Evolutionary conservation across 352 stramenopile genomes (phyloP).

Genomic region (Phytophthora tubulina): DNA sequence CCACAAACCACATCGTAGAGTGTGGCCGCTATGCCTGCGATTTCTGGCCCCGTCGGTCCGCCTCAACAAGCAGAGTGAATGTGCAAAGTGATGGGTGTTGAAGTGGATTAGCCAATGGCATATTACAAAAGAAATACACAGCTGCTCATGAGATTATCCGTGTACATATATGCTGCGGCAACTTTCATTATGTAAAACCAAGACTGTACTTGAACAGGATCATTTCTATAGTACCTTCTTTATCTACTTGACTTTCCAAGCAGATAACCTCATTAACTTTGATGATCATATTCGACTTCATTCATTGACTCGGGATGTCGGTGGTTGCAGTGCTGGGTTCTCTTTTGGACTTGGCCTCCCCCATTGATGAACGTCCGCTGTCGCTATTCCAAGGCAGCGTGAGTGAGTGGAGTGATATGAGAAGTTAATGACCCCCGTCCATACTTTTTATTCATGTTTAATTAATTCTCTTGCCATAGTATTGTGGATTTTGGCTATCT

Average conservation of each 20-base stretch:
- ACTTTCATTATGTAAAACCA: background rate
- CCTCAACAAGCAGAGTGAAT: too few relatives aligned
- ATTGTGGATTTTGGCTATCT: too few relatives aligned
- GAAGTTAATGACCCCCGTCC: background rate
- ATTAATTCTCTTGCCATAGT: background rate
- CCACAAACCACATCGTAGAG: too few relatives aligned
- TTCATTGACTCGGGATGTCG: constrained; percentile 5
- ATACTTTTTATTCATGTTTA: background rate
- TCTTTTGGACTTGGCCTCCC: background rate
- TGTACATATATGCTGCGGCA: background rate
- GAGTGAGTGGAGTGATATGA: background rate
- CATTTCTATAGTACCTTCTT: constrained; percentile 16
- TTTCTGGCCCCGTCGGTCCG: too few relatives aligned
- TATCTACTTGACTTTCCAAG: constrained; percentile 1
- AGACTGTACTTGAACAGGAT: constrained; percentile 20
- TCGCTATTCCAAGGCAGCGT: too few relatives aligned
- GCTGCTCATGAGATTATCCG: background rate
- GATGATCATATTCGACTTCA: constrained; percentile 4
- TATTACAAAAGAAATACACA: background rate
- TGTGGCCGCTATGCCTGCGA: too few relatives aligned
- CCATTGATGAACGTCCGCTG: background rate
- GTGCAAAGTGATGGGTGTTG: background rate
- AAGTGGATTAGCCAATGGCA: background rate
- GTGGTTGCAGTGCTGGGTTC: constrained; percentile 2
- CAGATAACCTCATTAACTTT: constrained; percentile 2